Evolutionary conservation across 2,329 filamentous ascomycete genomes (phyloP), one percentile per base, ranked within the genome.

Genomic region (Aotearoamyces nothofagi): DNA sequence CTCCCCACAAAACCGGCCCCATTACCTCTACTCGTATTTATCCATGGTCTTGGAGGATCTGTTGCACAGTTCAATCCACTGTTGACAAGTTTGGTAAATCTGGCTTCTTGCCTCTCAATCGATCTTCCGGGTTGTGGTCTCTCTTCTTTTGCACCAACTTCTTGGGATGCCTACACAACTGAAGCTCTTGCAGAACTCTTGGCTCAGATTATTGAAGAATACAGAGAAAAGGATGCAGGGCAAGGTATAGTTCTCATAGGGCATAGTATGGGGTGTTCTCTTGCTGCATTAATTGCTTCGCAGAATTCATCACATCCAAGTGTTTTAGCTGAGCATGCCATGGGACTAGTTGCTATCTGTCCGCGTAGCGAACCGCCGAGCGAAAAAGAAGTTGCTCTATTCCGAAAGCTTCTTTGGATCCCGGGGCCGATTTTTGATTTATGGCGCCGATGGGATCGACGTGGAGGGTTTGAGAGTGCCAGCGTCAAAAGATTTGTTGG

Each of bases 1-100:
- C 63, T 96, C 4, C 83, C 82, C 3, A 66, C 61, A 23, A 63
- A 73, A 36, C 80, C 82, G 1, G 64, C 68, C 1, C 75, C 80
- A 0, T 56, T 94, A 8, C 90, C 90, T 1, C 57, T 98, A 7
- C 58, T 96, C 3, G 84, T 96, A 24, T 93, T 92, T 47, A 63
- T 96, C 33, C 90, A 96, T 46, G 90, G 90, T 2, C 64, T 96
- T 7, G 90, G 87, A n/a, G 90, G 90, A 27, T 92, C 82, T 1
- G 67, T 84, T 14, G 78, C 83, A 8, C 90, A 96, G 47, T 96
- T 94, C 47, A 68, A 81, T 31, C 71, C 79, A 16, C 57, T 96
- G 4, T 57, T 96, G 10, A 78, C 72, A 12, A 90, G 81, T 50
- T 62, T 98, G 26, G 69, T 79, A 28, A 83, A 92, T 46, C 60